phyloP scores from a whole-genome alignment of 805 yeast genomes.

The Pichia ethanolica region DNA sequence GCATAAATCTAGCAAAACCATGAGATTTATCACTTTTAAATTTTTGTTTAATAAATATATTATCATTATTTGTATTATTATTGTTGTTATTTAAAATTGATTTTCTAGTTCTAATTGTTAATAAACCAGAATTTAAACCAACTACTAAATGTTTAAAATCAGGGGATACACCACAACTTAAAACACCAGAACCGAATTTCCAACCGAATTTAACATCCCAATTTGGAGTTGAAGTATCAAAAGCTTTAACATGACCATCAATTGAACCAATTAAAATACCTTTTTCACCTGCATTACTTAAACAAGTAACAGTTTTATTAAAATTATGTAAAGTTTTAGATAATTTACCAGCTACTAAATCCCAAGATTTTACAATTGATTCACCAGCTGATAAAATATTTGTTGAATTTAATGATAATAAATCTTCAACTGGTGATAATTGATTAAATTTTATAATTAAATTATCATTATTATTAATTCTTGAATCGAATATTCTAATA shows the following conservation, averaged over 20 bases:
- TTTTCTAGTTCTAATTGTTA: constrained; percentile 83
- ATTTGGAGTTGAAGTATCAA: constrained; percentile 61
- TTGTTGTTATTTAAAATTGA: not conserved
- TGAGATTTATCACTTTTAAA: constrained; percentile 41
- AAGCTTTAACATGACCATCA: constrained; percentile 95
- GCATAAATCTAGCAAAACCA: constrained; percentile 72
- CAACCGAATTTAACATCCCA: constrained; percentile 95
- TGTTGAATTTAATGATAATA: constrained; percentile 66
- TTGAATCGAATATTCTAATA: constrained; percentile 77
- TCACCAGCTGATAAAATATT: constrained; percentile 77
- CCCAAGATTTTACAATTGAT: constrained; percentile 84
- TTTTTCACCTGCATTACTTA: constrained; percentile 63
- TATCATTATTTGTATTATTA: too few relatives aligned
- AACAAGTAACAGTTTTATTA: constrained; percentile 87
- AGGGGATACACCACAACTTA: constrained; percentile 87
- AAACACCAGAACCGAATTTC: constrained; percentile 93
- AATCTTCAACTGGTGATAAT: constrained; percentile 76
- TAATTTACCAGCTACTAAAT: constrained; percentile 67
- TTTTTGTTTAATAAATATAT: not conserved
- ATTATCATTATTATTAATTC: constrained; percentile 37
- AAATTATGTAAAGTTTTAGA: constrained; percentile 74
- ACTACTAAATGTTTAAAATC: constrained; percentile 81
- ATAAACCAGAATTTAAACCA: constrained; percentile 83
- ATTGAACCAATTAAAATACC: constrained; percentile 91
- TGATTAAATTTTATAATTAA: constrained; percentile 66